Conservation (phyloP, 139 green algal genomes). For the Edaphochlamys debaryana region DNA sequence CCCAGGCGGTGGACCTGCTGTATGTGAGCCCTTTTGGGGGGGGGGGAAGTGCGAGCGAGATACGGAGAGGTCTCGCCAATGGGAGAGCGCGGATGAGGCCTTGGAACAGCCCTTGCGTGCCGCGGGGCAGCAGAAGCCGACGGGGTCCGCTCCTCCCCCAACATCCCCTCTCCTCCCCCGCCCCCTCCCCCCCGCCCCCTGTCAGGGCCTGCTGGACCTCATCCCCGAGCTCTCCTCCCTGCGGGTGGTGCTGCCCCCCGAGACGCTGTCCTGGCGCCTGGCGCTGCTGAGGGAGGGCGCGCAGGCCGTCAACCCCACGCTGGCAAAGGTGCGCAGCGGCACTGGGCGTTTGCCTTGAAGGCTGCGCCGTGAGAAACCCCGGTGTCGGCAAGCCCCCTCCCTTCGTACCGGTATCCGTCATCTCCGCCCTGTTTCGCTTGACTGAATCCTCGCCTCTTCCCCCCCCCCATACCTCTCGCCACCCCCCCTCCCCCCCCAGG, state of each 20-base stretch:
- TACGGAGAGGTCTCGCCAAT: too few species aligned
- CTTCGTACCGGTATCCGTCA: too few species aligned
- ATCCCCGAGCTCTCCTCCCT: slow-evolving; percentile 75
- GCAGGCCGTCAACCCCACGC: slow-evolving; percentile 59
- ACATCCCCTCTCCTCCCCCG: too few species aligned
- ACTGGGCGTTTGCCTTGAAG: too few species aligned
- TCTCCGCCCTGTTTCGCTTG: too few species aligned
- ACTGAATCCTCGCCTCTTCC: too few species aligned
- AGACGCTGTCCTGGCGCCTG: slow-evolving; percentile 82
- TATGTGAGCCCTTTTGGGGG: slow-evolving; percentile 23
- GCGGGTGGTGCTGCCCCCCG: slow-evolving; percentile 74
- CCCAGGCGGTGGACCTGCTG: slow-evolving; percentile 41
- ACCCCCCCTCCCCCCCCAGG: slow-evolving; percentile 3
- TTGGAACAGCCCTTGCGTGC: too few species aligned
- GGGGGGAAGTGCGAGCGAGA: background rate
- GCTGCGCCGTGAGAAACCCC: too few species aligned
- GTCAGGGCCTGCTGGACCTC: slow-evolving; percentile 65
- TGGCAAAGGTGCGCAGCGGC: slow-evolving; percentile 47
- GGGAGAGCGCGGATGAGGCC: too few species aligned
- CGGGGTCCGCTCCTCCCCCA: too few species aligned
- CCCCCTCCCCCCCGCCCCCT: background rate
- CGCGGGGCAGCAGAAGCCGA: too few species aligned
- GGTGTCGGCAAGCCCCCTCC: too few species aligned
- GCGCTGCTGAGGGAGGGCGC: slow-evolving; percentile 77
- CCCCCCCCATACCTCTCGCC: background rate